A percentile compares a stretch with the other conserved stretches of the same genome.
These are phyloP conservation scores for Crithidia mellificae DNA, from an alignment of 208 protist species.

Conservation along the genomic window DNA sequence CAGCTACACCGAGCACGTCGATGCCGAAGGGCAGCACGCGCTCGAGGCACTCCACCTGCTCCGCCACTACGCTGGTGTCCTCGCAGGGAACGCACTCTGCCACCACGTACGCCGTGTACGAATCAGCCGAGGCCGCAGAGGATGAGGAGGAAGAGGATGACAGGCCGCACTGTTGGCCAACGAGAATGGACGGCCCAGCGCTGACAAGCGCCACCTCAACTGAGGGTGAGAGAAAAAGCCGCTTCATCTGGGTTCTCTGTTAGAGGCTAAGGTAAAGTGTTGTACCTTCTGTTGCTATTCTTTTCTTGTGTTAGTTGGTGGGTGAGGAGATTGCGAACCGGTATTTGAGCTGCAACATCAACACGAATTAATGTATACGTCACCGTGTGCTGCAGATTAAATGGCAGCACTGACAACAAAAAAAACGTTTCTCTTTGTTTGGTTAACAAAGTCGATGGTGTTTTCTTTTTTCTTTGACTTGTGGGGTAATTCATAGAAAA, in stretches of 20 bases:
- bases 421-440: background rate
- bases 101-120: constrained; percentile 22
- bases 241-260: constrained; percentile 16
- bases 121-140: background rate
- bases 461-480: background rate
- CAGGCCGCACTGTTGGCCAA: constrained; percentile 25
- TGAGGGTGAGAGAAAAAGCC: constrained; percentile 8
- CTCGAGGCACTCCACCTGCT: constrained; percentile 80
- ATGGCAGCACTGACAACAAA: no score
- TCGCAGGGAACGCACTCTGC: constrained; percentile 47
- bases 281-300: no score
- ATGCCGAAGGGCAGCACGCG: constrained; percentile 63
- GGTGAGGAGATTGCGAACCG: no score
- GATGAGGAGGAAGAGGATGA: constrained; percentile 3
- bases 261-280: no score
- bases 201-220: no score
- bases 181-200: constrained; percentile 21
- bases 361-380: no score
- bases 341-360: no score
- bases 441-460: background rate
- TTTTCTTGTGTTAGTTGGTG: no score
- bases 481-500: no score
- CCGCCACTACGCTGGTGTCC: constrained; percentile 47
- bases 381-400: no score
- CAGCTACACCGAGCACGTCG: constrained; percentile 53